Base-by-base conservation (phyloP, 495 filamentous ascomycete species). In the Hyaloscypha finlandica region DNA sequence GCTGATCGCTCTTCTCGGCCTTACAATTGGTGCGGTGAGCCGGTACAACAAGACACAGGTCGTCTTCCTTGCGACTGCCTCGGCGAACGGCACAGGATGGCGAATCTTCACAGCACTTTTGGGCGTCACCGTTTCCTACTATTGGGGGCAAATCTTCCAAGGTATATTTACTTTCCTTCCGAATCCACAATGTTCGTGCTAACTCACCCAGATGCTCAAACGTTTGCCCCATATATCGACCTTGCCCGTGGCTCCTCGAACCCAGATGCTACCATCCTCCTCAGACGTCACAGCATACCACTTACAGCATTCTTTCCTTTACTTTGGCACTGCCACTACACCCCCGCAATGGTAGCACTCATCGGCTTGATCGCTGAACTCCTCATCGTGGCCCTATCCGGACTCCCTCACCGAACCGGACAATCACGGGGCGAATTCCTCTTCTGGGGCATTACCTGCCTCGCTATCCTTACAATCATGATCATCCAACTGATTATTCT, bases 361-460 rank as follows among this genome's bases (percentile, higher is more conserved):
- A 73, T 67, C 4, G 72, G 68, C 6, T 59, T 76, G 32, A 32
- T 69, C 11, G 67, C 70, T 53, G 74, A 76, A 62, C 65, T 76
- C 61, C 70, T 76, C 39, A 71, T 76, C 55, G 65, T 76, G 12
- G 65, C 68, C 8, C 70, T 76, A 3, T 68, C 74, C 8, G 74
- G 74, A 1, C 67, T 76, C 16, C 74, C 74, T 4, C 74, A 74
- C 67, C 74, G 74, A 3, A 70, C 71, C 5, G 74, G 74, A n/a
- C 74, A 76, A 68, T 61, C 71, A 32, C 66, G 74, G 0, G 59
- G 64, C 58, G 74, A 74, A 67, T 76, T 76, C 59, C 45, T 76
- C 29, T 68, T 74, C 59, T 74, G 71, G 65, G 61, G 70, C 32
- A 62, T 71, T 31, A 64, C 61, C 22, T 63, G 59, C 42, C 55